Evolutionary conservation across 441 rosid species (phyloP).

Genomic region (Eutrema salsugineum): DNA sequence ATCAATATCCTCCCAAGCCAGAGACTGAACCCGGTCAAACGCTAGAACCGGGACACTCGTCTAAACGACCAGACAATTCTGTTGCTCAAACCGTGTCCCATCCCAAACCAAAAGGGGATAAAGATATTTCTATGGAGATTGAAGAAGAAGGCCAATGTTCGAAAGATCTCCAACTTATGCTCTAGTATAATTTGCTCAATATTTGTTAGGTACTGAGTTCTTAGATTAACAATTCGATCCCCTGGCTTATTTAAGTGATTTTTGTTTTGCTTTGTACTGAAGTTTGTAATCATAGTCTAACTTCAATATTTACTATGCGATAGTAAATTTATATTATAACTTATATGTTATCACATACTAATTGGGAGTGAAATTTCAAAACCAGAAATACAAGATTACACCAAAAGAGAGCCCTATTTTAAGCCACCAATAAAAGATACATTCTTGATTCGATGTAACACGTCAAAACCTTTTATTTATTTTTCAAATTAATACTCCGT

Average conservation of each 20-base stretch:
- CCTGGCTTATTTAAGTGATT: background rate
- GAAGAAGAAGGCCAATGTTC: conserved; percentile 37
- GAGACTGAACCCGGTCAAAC: conserved; percentile 4
- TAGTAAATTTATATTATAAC: background rate
- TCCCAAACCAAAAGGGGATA: conserved; percentile 7
- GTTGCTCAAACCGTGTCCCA: conserved; percentile 26
- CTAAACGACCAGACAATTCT: conserved; percentile 14
- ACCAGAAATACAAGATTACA: background rate
- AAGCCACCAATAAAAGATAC: too few relatives aligned
- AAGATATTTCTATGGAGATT: conserved; percentile 12
- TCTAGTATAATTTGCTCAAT: conserved; percentile 28
- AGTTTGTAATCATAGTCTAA: conserved; percentile 1
- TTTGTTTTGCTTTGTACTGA: background rate
- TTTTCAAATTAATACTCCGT: background rate
- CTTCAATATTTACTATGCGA: background rate
- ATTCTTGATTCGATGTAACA: too few relatives aligned
- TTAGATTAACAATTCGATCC: background rate
- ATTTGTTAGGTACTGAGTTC: background rate
- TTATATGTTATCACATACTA: background rate
- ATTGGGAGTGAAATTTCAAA: background rate
- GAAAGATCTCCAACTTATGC: conserved; percentile 52
- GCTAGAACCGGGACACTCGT: conserved; percentile 30
- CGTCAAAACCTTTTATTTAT: background rate
- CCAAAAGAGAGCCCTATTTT: too few relatives aligned
- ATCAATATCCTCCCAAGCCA: conserved; percentile 23